Conservation (phyloP, 2,329 filamentous ascomycete genomes). For the Penicillium olsonii region DNA sequence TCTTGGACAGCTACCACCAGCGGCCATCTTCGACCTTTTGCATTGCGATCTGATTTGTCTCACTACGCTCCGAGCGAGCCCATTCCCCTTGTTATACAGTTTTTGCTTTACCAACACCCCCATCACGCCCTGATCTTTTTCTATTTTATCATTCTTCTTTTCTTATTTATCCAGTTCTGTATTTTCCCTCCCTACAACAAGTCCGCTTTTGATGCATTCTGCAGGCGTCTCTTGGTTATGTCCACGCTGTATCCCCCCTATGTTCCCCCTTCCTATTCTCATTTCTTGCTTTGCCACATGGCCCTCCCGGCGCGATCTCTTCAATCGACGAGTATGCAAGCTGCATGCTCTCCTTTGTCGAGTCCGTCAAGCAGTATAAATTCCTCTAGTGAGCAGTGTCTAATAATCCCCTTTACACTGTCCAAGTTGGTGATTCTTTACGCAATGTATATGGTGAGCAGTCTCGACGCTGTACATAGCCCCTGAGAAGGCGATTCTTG, state of each 20-base stretch:
- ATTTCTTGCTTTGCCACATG: slow-evolving; percentile 24
- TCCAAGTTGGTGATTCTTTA: slow-evolving; percentile 18
- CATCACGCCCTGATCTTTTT: slow-evolving; percentile 24
- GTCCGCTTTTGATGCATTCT: slow-evolving; percentile 37
- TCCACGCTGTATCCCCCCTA: slow-evolving; percentile 20
- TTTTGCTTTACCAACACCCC: slow-evolving; percentile 25
- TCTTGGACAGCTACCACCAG: slow-evolving; percentile 8
- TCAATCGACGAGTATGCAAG: slow-evolving; percentile 8
- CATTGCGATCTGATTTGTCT: slow-evolving; percentile 19
- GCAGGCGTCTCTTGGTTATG: slow-evolving; percentile 38
- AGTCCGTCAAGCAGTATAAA: slow-evolving; percentile 2
- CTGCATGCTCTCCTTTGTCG: slow-evolving; percentile 3
- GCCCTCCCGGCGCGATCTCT: slow-evolving; percentile 7
- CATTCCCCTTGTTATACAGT: slow-evolving; percentile 5
- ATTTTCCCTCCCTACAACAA: slow-evolving; percentile 15
- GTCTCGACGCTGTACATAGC: slow-evolving; percentile 34
- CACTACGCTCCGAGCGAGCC: slow-evolving; percentile 24
- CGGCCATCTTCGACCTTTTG: slow-evolving; percentile 15
- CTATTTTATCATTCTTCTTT: slow-evolving; percentile 6
- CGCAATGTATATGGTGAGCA: slow-evolving; percentile 34
- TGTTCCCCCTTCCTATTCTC: slow-evolving; percentile 14
- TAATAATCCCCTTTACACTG: slow-evolving; percentile 18
- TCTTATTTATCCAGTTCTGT: slow-evolving; percentile 5
- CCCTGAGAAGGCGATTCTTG: slow-evolving; percentile 23
- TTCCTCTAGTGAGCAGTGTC: slow-evolving; percentile 8